Base-by-base conservation (phyloP, 2,329 filamentous ascomycete genomes). In the Didymella sp. region DNA sequence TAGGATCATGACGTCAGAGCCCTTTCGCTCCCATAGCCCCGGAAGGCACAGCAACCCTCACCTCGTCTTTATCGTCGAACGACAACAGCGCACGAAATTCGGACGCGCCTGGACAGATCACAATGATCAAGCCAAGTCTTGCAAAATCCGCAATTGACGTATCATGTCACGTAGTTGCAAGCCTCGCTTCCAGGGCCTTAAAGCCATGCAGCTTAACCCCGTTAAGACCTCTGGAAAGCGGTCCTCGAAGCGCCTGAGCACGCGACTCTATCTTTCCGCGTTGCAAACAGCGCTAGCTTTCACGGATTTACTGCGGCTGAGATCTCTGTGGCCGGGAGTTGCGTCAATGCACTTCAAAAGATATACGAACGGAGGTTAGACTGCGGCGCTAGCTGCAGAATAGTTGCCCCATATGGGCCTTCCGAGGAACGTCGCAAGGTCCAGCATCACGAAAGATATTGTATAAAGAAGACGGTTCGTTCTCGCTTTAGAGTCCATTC, bases 341-440 rank as follows among this genome's bases (percentile, higher is more conserved):
- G 41, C 52, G 52, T 50, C 41, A 45, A 22, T 21, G 12, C 8
- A 12, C 37, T 42, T 6, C n/a, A 12, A 24, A 9, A 19, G 19
- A 3, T 13, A 51, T 46, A 56, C 53, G 53, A 56, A 42, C 15
- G 42, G 21, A 42, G 53, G 53, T 51, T 56, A 56, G 53, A 40
- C 40, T 24, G 44, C 12, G 42, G 41, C 19, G 27, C 22, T 27
- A 41, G 27, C 33, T 37, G 46, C 21, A 40, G 21, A 24, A 37
- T 19, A 17, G 33, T 37, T 37, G 35, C 35, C 17, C 35, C 22
- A 11, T n/a, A 15, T 3, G 22, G 35, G 17, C 33, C 45, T 17
- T 27, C 9, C 8, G 21, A n/a, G 21, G n/a, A 43, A 31, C 9
- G 12, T n/a, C 9, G 7, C 21, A 38, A 2, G 9, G 17, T 30